Evolutionary conservation across 257 asterid species (phyloP), one percentile per base, ranked within the genome.

Genomic region (Schizonepeta tenuifolia): DNA sequence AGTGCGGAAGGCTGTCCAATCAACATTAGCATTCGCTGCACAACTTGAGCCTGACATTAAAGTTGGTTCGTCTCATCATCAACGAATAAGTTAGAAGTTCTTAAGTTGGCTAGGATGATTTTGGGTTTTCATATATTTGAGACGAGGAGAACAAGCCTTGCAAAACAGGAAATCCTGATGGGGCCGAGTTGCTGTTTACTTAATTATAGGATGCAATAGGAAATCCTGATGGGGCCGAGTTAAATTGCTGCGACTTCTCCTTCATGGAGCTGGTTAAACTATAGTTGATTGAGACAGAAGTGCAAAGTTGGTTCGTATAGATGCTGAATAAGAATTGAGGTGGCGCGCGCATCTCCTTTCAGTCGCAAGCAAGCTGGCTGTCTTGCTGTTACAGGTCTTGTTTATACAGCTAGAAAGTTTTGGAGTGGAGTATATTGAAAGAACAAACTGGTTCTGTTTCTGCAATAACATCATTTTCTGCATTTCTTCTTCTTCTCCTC

Each of bases 11-110:
- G 89, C 95, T 63, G 85, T 91, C 66, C 85, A 79, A 26, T 83
- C 97, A 76, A 83, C 96, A 55, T 72, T 94, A 69, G 87, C 93
- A 26, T 88, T 86, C 67, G 97, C 97, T 22, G 91, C 88, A 35
- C 83, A 88, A 79, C 79, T 93, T 56, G 96, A 91, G 70, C 74
- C 89, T 56, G 79, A 72, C 41, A 83, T 86, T 67, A 91, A 67
- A 90, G 69, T 73, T 41, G 74, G 78, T 24, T 54, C 69, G 59
- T 67, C 79, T 36, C 76, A 40, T 64, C 72, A 54, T 64, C 78
- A 76, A 67, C 22, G 10, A 56, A 51, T 74, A 66, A 68, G 75
- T 58, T 75, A 80, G 70, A 65, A 56, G 58, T 58, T 76, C 69
- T 70, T n/a, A 47, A 55, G 72, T 61, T 9, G 47, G 51, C 24